A percentile compares a stretch with the other conserved stretches of the same genome.
phyloP scores from a whole-genome alignment of 352 stramenopile species.

The Phytophthora pistaciae region DNA sequence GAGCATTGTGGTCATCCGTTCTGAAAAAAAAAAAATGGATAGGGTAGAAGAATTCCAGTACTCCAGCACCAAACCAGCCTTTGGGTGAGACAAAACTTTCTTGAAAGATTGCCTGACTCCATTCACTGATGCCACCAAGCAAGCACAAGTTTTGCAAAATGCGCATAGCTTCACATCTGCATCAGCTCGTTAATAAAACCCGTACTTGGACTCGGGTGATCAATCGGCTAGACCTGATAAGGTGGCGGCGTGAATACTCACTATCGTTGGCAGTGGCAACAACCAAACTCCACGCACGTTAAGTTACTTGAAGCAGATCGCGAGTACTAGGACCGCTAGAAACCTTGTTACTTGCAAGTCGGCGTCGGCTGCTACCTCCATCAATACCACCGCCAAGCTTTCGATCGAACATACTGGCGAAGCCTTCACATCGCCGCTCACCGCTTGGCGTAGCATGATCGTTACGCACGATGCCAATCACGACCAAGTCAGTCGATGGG shows the following conservation, averaged over 20 bases:
- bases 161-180: no score
- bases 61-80: slow-evolving; percentile 19
- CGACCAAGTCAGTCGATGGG: slow-evolving; percentile 15
- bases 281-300: background rate
- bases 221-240: no score
- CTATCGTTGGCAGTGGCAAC: no score
- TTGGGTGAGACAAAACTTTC: slow-evolving; percentile 14
- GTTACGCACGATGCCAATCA: slow-evolving; percentile 18
- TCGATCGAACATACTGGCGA: slow-evolving; percentile 12
- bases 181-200: no score
- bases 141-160: no score
- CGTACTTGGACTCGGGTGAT: background rate
- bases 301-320: background rate
- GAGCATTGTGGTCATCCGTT: background rate
- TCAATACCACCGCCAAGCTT: slow-evolving; percentile 19
- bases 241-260: no score
- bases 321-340: slow-evolving; percentile 1
- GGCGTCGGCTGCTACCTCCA: background rate
- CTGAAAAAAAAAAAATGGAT: background rate
- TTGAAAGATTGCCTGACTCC: slow-evolving; percentile 7
- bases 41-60: slow-evolving; percentile 25
- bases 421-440: slow-evolving; percentile 3
- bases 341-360: slow-evolving; percentile 11
- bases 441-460: slow-evolving; percentile 4
- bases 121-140: background rate